A percentile compares a stretch with the other conserved stretches of the same genome.
phyloP scores from a whole-genome alignment of 2,329 filamentous ascomycete species.

The Sclerotinia subarctica region DNA sequence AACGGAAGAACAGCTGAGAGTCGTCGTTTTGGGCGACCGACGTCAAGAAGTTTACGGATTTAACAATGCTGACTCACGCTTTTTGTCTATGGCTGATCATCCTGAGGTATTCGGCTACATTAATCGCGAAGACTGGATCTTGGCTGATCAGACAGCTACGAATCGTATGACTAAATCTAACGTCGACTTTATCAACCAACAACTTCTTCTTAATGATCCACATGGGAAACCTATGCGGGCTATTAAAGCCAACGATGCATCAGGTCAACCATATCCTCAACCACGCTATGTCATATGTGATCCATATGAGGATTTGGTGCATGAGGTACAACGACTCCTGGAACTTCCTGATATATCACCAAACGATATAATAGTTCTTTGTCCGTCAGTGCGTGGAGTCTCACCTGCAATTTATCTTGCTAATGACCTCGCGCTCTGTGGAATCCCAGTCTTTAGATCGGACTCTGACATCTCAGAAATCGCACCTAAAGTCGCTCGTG shows the following conservation, averaged over 20 bases:
- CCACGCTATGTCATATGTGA: slow-evolving; percentile 16
- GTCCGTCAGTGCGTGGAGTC: background rate
- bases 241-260: slow-evolving; percentile 3
- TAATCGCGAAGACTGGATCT: slow-evolving; percentile 3
- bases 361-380: slow-evolving; percentile 15
- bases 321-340: slow-evolving; percentile 9
- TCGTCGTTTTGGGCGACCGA: slow-evolving; percentile 8
- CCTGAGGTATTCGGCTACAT: slow-evolving; percentile 15
- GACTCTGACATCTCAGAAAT: slow-evolving; percentile 16
- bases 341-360: background rate
- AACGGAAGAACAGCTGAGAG: background rate
- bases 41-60: slow-evolving; percentile 17
- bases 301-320: slow-evolving; percentile 5
- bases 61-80: slow-evolving; percentile 18
- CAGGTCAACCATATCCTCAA: slow-evolving; percentile 5
- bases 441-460: slow-evolving; percentile 15
- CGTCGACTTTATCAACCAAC: slow-evolving; percentile 17
- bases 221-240: slow-evolving; percentile 13
- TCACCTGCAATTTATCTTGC: slow-evolving; percentile 6
- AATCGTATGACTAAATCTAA: slow-evolving; percentile 18
- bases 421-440: slow-evolving; percentile 11
- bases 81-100: slow-evolving; percentile 9
- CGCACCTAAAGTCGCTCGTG: slow-evolving; percentile 5
- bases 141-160: slow-evolving; percentile 11
- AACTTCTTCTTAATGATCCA: slow-evolving; percentile 7